Conservation (phyloP, 352 stramenopile genomes). For the Phytophthora hybrid region DNA sequence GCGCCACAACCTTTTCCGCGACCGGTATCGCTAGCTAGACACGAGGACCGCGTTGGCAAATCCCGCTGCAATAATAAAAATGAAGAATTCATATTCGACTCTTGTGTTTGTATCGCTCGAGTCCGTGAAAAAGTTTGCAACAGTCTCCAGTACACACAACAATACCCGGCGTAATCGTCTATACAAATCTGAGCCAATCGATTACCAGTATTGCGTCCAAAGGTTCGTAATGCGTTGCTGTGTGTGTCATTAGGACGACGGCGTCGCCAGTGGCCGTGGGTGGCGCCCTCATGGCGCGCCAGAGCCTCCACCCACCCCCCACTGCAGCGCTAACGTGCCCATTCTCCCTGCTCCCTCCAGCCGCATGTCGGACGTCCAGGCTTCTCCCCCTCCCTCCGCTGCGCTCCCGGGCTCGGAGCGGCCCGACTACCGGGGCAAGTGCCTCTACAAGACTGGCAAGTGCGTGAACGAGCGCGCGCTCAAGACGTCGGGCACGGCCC, state of each 20-base stretch:
- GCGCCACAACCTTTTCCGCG: slow-evolving; percentile 88
- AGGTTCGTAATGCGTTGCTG: no score
- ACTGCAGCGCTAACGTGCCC: slow-evolving; percentile 21
- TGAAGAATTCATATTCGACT: not conserved
- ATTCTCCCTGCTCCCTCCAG: slow-evolving; percentile 8
- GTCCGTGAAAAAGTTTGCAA: no score
- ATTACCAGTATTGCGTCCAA: no score
- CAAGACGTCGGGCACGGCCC: slow-evolving; percentile 81
- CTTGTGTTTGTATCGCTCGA: not conserved
- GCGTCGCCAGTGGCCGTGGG: not conserved
- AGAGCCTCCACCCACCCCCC: not conserved
- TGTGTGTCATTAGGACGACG: no score
- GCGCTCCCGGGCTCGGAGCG: slow-evolving; percentile 38
- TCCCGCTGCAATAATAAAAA: slow-evolving; percentile 11
- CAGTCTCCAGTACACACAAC: no score
- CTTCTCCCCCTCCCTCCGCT: not conserved
- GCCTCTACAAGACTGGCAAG: slow-evolving; percentile 90
- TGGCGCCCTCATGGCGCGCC: slow-evolving; percentile 16
- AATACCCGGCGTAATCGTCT: no score
- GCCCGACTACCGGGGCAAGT: slow-evolving; percentile 73
- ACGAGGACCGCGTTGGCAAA: not conserved
- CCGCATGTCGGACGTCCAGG: slow-evolving; percentile 33
- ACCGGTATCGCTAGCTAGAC: slow-evolving; percentile 70
- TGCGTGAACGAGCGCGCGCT: slow-evolving; percentile 87
- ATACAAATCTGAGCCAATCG: no score